phyloP scores from a whole-genome alignment of 2,329 filamentous ascomycete genomes.

The Phyllosticta citrichinensis region DNA sequence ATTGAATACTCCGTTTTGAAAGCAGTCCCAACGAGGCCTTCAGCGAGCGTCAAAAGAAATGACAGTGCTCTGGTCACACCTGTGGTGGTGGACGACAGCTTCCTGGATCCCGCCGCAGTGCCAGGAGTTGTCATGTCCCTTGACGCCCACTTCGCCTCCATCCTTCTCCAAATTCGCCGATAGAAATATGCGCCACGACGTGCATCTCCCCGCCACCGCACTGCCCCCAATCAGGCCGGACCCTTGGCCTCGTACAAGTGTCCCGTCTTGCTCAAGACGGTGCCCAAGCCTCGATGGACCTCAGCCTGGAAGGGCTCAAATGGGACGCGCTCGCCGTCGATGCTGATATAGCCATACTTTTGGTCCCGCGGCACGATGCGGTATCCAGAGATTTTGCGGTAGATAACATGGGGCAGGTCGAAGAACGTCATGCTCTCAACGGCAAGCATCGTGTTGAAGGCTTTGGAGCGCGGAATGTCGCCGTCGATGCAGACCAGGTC shows the following conservation, averaged over 20 bases:
- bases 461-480: conserved; percentile 55
- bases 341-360: conserved; percentile 74
- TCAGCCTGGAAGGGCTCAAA: conserved; percentile 90
- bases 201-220: not conserved
- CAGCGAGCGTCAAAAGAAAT: not conserved
- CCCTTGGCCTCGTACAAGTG: conserved; percentile 55
- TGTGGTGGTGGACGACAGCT: too few relatives aligned
- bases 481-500: conserved; percentile 77
- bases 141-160: too few relatives aligned
- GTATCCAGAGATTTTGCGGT: conserved; percentile 81
- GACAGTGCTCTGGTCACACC: too few relatives aligned
- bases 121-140: too few relatives aligned
- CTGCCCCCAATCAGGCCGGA: not conserved
- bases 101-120: too few relatives aligned
- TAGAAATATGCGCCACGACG: not conserved
- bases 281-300: conserved; percentile 71
- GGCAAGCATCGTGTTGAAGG: conserved; percentile 59
- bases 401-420: conserved; percentile 64
- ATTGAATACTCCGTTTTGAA: too few relatives aligned
- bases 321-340: conserved; percentile 81
- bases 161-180: not conserved
- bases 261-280: conserved; percentile 68
- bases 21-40: not conserved
- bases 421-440: conserved; percentile 70
- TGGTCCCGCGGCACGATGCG: conserved; percentile 66